Base-by-base conservation (phyloP, 2,329 filamentous ascomycete species). In the Cryphonectria radicalis region DNA sequence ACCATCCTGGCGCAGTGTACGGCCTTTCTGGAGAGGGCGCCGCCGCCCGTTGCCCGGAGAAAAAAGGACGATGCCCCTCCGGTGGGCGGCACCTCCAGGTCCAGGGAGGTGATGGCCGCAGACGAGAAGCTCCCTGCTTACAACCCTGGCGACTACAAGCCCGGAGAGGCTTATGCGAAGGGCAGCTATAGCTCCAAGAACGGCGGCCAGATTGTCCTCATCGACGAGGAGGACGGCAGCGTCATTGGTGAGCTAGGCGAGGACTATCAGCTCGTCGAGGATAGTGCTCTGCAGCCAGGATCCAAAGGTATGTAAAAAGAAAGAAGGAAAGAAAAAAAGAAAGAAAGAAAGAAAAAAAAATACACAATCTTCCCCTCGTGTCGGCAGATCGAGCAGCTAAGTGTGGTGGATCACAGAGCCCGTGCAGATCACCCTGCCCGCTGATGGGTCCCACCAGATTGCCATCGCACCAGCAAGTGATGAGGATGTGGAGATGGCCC, bases 1-100 rank as follows among this genome's bases (percentile, higher is more conserved):
- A 98, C 95, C 3, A 98, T 98, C 74, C 87, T 98, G 66, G 95
- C 95, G n/a, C 94, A 98, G 82, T 98, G 95, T 81, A 98, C 95
- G 2, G 93, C 95, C 1, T 98, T 99, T 80, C 88, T 97, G 5
- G 95, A 98, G 81, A 90, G 94, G 62, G 91, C 93, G 13, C 86
- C 91, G 57, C 90, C 93, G 8, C 90, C 88, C 13, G 72, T 76
- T 68, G 76, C 79, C 73, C 78, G 82, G 76, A 79, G 68, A 32
- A 73, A 76, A 63, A 77, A 77, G 67, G 60, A 66, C 63, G 28
- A 63, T 68, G 37, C 60, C 40, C 37, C 57, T 1, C 66, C 62
- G 28, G 50, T n/a, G 22, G n/a, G n/a, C n/a, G 66, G 63, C 67
- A 55, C 69, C 68, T 72, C 77, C 22, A 74, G 70, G 42, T 80